Evolutionary conservation across 2,329 filamentous ascomycete genomes (phyloP).

Genomic region (Sporothrix curviconia): DNA sequence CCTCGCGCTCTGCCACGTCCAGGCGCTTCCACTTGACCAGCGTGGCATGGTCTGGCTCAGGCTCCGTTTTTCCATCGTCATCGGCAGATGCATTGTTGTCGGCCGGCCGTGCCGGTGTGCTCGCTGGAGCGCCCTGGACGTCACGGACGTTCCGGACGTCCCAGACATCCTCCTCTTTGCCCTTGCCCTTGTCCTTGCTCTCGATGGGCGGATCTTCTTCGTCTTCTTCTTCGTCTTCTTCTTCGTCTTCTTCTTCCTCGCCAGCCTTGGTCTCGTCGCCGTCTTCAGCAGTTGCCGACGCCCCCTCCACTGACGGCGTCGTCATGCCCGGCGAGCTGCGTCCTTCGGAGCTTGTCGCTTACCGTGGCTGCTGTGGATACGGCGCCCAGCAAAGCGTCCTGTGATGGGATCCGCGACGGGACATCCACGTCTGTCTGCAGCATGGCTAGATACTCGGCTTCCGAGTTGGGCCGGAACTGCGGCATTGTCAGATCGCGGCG

Average conservation of each 20-base stretch:
- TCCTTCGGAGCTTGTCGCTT: conserved; percentile 13
- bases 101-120: too few species aligned
- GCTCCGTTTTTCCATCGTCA: background rate
- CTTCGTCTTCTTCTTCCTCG: background rate
- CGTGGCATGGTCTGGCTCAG: conserved; percentile 26
- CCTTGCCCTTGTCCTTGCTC: conserved; percentile 7
- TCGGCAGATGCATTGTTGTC: background rate
- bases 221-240: background rate
- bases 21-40: conserved; percentile 49
- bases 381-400: background rate
- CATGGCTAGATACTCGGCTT: conserved; percentile 10
- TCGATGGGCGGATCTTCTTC: background rate
- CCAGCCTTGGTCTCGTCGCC: background rate
- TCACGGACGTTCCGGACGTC: background rate
- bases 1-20: conserved; percentile 61
- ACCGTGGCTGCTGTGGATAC: conserved; percentile 13
- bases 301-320: background rate
- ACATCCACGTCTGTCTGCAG: background rate
- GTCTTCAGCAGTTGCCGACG: background rate
- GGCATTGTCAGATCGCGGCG: conserved; percentile 58
- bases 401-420: background rate
- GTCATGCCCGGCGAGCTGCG: background rate
- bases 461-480: conserved; percentile 58
- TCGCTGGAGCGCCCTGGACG: background rate
- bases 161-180: background rate